Percentiles rank a stretch among this genome's conserved stretches.
Conservation (phyloP, 1,284 basidiomycete genomes). For the Tilletia caries region DNA sequence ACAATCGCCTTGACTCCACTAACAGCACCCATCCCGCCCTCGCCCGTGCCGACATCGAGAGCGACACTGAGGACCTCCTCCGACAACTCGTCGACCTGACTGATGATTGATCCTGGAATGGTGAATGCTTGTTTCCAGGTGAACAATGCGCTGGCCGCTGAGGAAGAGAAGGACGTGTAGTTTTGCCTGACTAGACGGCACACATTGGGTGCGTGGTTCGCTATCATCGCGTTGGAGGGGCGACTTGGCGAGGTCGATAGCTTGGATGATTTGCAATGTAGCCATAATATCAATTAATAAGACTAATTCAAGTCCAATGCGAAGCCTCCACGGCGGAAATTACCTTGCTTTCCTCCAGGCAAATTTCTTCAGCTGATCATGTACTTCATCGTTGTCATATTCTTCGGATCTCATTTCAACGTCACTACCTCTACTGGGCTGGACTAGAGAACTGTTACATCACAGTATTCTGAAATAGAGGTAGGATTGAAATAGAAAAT, state of each 20-base stretch:
- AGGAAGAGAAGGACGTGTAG: slow-evolving; percentile 45
- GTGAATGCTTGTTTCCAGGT: slow-evolving; percentile 52
- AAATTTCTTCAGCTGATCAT: not conserved
- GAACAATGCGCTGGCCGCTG: slow-evolving; percentile 34
- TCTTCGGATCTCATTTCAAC: not conserved
- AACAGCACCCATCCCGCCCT: not conserved
- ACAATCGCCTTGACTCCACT: not conserved
- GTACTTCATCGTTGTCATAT: not conserved
- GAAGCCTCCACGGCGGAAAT: not conserved
- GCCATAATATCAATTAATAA: too few relatives aligned
- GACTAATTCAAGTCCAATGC: not conserved
- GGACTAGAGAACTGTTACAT: not conserved
- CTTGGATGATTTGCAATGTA: too few relatives aligned
- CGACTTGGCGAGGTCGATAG: too few relatives aligned
- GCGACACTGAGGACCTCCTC: slow-evolving; percentile 30
- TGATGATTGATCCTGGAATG: slow-evolving; percentile 48
- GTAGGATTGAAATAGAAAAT: not conserved
- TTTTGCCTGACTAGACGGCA: too few relatives aligned
- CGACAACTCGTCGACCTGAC: slow-evolving; percentile 47
- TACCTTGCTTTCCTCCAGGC: not conserved
- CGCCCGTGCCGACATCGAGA: not conserved
- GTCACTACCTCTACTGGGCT: not conserved
- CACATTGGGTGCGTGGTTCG: too few relatives aligned
- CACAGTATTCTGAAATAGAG: not conserved
- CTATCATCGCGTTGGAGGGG: too few relatives aligned